These are phyloP conservation scores for Acacia acuminata DNA, from an alignment of 306 rosid species.

Conservation along the genomic window DNA sequence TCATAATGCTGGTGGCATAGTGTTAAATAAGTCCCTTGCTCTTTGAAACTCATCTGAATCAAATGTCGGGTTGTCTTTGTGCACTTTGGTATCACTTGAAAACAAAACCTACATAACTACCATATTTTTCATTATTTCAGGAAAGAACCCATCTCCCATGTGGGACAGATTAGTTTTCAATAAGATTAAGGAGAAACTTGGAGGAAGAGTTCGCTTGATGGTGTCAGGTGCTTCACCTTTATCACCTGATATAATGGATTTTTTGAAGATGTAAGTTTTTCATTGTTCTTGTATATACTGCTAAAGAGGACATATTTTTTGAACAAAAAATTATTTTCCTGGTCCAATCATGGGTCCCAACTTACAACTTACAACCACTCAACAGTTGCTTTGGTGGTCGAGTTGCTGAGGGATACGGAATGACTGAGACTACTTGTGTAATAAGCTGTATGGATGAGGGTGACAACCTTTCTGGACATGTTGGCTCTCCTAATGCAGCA, in stretches of 20 bases:
- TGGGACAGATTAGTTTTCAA: slow-evolving; percentile 98
- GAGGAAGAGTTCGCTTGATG: slow-evolving; percentile 94
- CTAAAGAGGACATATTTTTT: slow-evolving; percentile 20
- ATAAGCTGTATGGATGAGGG: slow-evolving; percentile 68
- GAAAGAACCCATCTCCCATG: slow-evolving; percentile 85
- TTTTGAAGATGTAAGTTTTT: slow-evolving; percentile 81
- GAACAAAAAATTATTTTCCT: background rate
- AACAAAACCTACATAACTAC: slow-evolving; percentile 6
- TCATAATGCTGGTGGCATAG: slow-evolving; percentile 7
- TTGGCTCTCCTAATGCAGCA: slow-evolving; percentile 89
- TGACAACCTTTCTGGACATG: slow-evolving; percentile 79
- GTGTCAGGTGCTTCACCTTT: slow-evolving; percentile 96
- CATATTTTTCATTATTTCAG: slow-evolving; percentile 44
- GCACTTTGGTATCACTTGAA: slow-evolving; percentile 13
- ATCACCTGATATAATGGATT: slow-evolving; percentile 95
- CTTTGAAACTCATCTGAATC: slow-evolving; percentile 12
- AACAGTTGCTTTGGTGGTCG: slow-evolving; percentile 87
- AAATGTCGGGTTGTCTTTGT: slow-evolving; percentile 9
- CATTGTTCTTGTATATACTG: slow-evolving; percentile 21
- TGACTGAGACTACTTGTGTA: slow-evolving; percentile 93
- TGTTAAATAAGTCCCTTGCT: background rate
- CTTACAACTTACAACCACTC: slow-evolving; percentile 33
- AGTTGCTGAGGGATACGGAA: slow-evolving; percentile 93
- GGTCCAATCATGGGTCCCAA: slow-evolving; percentile 22
- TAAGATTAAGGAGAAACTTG: slow-evolving; percentile 90